These are phyloP conservation scores for Vanderwaltozyma polyspora DNA, from an alignment of 805 yeast genomes.

Conservation along the genomic window DNA sequence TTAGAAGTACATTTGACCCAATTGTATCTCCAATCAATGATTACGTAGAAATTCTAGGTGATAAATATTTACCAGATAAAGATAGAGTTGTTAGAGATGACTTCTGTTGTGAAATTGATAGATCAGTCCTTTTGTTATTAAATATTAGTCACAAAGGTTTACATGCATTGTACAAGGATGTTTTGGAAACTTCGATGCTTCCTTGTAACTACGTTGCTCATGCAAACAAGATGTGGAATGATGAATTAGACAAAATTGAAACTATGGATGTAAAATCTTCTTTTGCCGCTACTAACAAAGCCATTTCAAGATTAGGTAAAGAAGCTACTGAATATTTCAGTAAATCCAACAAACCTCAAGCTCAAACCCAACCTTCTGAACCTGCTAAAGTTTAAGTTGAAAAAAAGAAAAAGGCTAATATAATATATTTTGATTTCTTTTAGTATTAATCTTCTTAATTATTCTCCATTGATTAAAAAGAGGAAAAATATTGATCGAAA, in stretches of 20 bases:
- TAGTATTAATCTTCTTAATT: too few species aligned
- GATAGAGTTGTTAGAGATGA: slow-evolving; percentile 33
- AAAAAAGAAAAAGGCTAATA: too few species aligned
- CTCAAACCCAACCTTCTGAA: too few species aligned
- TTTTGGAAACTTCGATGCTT: slow-evolving; percentile 19
- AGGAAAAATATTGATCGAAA: too few species aligned
- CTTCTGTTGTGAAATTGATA: slow-evolving; percentile 46
- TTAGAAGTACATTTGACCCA: slow-evolving; percentile 55
- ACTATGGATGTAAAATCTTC: slow-evolving; percentile 24
- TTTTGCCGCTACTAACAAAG: slow-evolving; percentile 24
- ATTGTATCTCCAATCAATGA: slow-evolving; percentile 51
- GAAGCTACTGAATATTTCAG: slow-evolving; percentile 6
- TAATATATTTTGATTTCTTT: too few species aligned
- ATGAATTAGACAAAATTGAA: slow-evolving; percentile 31
- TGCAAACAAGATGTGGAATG: slow-evolving; percentile 30
- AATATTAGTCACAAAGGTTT: slow-evolving; percentile 32
- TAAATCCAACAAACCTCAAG: too few species aligned
- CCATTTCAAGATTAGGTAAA: slow-evolving; percentile 23
- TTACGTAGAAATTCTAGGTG: slow-evolving; percentile 35
- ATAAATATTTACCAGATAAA: slow-evolving; percentile 37
- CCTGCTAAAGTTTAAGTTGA: too few species aligned
- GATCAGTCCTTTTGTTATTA: slow-evolving; percentile 34
- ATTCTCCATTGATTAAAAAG: too few species aligned
- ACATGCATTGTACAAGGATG: slow-evolving; percentile 26
- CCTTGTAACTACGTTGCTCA: slow-evolving; percentile 31